Conservation (phyloP, 208 protist species). For the Trypanosoma mega region DNA sequence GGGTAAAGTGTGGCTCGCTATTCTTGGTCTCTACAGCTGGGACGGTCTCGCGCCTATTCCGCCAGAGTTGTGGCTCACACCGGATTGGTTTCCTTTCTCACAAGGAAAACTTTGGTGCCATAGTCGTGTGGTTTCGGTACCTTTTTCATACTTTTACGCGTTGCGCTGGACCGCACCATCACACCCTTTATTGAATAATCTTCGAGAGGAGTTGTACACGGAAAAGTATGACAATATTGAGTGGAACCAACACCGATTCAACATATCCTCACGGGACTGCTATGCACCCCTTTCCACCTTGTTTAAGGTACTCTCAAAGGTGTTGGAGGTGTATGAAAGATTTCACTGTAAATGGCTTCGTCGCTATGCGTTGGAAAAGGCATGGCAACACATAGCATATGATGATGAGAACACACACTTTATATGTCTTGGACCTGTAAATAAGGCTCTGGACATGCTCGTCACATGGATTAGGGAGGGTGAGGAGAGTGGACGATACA, state of each 20-base stretch:
- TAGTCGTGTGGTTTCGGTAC: conserved; percentile 95
- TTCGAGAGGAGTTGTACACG: conserved; percentile 91
- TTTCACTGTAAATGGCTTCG: conserved; percentile 71
- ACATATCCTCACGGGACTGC: conserved; percentile 80
- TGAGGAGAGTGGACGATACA: conserved; percentile 73
- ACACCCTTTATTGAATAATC: conserved; percentile 55
- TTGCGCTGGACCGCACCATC: conserved; percentile 52
- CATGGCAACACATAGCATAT: conserved; percentile 91
- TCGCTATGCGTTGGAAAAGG: conserved; percentile 68
- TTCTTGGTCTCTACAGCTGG: conserved; percentile 92
- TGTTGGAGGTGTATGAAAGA: conserved; percentile 86
- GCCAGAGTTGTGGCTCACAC: conserved; percentile 94
- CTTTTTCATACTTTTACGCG: conserved; percentile 97
- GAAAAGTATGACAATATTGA: conserved; percentile 76
- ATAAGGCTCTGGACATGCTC: conserved; percentile 97
- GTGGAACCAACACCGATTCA: conserved; percentile 77
- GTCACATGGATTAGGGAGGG: conserved; percentile 91
- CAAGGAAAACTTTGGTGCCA: conserved; percentile 94
- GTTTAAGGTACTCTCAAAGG: conserved; percentile 42
- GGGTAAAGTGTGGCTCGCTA: conserved; percentile 96
- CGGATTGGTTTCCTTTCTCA: conserved; percentile 91
- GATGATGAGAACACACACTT: conserved; percentile 96
- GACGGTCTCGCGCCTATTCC: conserved; percentile 93
- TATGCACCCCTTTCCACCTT: conserved; percentile 89
- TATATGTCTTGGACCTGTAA: conserved; percentile 96